A percentile compares a stretch with the other conserved stretches of the same genome.
Conservation (phyloP, 768 basidiomycete species). For the Leucogyrophana mollusca region DNA sequence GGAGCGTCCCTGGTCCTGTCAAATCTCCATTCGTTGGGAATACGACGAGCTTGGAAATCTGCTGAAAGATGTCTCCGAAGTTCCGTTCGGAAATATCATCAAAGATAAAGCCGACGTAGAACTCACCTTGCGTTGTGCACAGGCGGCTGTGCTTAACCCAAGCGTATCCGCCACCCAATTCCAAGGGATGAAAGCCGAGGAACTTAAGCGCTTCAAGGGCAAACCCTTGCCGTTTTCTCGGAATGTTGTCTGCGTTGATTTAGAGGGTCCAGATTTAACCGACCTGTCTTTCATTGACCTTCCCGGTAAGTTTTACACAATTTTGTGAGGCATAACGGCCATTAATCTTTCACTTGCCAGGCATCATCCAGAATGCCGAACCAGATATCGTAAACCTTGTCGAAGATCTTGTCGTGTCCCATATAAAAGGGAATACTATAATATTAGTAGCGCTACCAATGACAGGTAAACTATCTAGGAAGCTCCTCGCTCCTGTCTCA, state of each 20-base stretch:
- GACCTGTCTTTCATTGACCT: constrained; percentile 41
- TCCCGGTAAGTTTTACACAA: constrained; percentile 27
- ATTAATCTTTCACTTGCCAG: constrained; percentile 19
- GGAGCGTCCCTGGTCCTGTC: constrained; percentile 30
- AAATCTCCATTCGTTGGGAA: constrained; percentile 42
- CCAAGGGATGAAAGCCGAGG: constrained; percentile 7
- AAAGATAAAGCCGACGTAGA: constrained; percentile 46
- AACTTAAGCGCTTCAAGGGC: constrained; percentile 11
- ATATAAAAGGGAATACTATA: constrained; percentile 49
- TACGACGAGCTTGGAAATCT: constrained; percentile 28
- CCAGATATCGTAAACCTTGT: constrained; percentile 43
- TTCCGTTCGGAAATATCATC: constrained; percentile 42
- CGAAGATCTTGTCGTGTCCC: constrained; percentile 45
- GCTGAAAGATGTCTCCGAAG: constrained; percentile 21
- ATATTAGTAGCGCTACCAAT: constrained; percentile 55
- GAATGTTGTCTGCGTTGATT: constrained; percentile 41
- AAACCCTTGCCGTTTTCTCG: constrained; percentile 31
- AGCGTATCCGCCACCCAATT: constrained; percentile 26
- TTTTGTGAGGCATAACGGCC: background rate
- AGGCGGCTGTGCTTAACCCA: constrained; percentile 55
- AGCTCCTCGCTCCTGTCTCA: too few relatives aligned
- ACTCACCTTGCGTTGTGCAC: constrained; percentile 54
- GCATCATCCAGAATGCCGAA: constrained; percentile 50
- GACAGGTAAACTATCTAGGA: constrained; percentile 46
- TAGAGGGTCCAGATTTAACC: constrained; percentile 36